phyloP scores from a whole-genome alignment of 257 asterid genomes.

The Henckelia pumila region DNA sequence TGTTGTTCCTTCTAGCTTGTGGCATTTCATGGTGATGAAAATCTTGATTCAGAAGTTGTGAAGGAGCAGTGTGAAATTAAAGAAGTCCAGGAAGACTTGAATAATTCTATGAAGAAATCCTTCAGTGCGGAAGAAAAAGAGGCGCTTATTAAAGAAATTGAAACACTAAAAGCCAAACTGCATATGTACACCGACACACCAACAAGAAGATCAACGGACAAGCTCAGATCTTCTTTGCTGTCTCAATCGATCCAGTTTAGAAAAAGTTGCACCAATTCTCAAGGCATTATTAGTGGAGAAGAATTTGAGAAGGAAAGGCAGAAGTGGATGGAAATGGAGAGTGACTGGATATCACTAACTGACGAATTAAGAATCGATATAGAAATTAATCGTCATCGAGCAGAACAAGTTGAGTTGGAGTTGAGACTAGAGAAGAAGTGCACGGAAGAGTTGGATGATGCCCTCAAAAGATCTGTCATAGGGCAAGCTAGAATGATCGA shows the following conservation, averaged over 20 bases:
- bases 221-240: slow-evolving; percentile 68
- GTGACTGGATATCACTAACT: slow-evolving; percentile 93
- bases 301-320: slow-evolving; percentile 85
- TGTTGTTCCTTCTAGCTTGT: slow-evolving; percentile 50
- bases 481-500: slow-evolving; percentile 89
- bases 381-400: slow-evolving; percentile 65
- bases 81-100: slow-evolving; percentile 42
- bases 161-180: slow-evolving; percentile 53
- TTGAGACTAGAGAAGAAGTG: slow-evolving; percentile 65
- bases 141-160: slow-evolving; percentile 69
- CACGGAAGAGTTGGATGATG: slow-evolving; percentile 88
- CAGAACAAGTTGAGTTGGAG: slow-evolving; percentile 76
- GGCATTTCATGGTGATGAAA: slow-evolving; percentile 44
- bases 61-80: slow-evolving; percentile 56
- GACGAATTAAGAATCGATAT: slow-evolving; percentile 88
- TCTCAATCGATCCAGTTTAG: slow-evolving; percentile 82
- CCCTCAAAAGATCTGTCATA: slow-evolving; percentile 65
- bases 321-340: slow-evolving; percentile 94
- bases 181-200: slow-evolving; percentile 47
- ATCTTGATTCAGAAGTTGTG: slow-evolving; percentile 43
- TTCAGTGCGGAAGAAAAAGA: slow-evolving; percentile 60
- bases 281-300: slow-evolving; percentile 42
- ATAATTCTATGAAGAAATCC: slow-evolving; percentile 22
- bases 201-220: slow-evolving; percentile 59
- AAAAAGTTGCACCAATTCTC: slow-evolving; percentile 48